Conservation (phyloP, 2,329 filamentous ascomycete species). For the Botrytis tulipae region DNA sequence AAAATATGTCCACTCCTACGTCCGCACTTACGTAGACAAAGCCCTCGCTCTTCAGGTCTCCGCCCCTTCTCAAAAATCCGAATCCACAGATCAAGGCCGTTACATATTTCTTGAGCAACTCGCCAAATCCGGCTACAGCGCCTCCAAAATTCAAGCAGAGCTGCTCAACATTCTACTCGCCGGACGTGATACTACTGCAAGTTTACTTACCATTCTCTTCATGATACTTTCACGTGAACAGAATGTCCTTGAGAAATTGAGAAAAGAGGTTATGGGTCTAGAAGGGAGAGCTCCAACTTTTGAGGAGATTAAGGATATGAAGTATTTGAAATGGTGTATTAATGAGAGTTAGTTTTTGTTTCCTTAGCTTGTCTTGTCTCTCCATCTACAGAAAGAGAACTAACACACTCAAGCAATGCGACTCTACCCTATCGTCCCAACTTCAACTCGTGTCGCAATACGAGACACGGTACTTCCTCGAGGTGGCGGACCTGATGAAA, state of each 20-base stretch:
- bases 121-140: slow-evolving; percentile 26
- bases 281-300: slow-evolving; percentile 23
- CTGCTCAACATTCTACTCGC: slow-evolving; percentile 27
- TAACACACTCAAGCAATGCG: slow-evolving; percentile 45
- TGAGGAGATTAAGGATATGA: slow-evolving; percentile 26
- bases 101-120: slow-evolving; percentile 41
- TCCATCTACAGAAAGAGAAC: slow-evolving; percentile 28
- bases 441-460: slow-evolving; percentile 50
- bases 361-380: not conserved
- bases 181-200: slow-evolving; percentile 27
- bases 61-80: slow-evolving; percentile 42
- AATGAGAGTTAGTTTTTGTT: slow-evolving; percentile 40
- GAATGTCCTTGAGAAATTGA: slow-evolving; percentile 39
- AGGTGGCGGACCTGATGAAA: slow-evolving; percentile 40
- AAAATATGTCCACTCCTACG: slow-evolving; percentile 33
- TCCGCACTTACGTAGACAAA: slow-evolving; percentile 34
- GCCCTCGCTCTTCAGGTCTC: slow-evolving; percentile 36
- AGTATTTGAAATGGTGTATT: slow-evolving; percentile 31
- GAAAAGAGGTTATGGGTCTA: slow-evolving; percentile 35
- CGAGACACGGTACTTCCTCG: slow-evolving; percentile 43
- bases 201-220: slow-evolving; percentile 36
- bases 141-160: slow-evolving; percentile 29
- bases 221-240: slow-evolving; percentile 22
- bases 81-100: slow-evolving; percentile 24
- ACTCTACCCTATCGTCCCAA: slow-evolving; percentile 47